Base-by-base conservation (phyloP, 139 green algal species). In the Trebouxia sp. region DNA sequence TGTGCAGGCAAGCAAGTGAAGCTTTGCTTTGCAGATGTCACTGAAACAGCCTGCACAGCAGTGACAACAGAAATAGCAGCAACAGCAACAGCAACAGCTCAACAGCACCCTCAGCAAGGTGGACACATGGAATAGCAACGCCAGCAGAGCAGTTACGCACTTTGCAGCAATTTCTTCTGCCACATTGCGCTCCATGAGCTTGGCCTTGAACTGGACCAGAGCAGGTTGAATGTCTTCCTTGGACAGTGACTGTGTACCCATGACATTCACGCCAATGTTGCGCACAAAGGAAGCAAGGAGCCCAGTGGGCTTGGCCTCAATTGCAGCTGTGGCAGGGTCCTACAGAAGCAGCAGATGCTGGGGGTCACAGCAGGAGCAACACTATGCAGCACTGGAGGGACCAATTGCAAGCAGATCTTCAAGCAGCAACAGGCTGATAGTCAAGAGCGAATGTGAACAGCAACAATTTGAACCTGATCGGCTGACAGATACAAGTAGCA, bases 141-240 rank as follows among this genome's bases (percentile, higher is more conserved):
- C 20, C 62, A 45, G 10, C 15, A 9, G 20, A 28, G 6, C 47
- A 6, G 6, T 14, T 32, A 62, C 87, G 43, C 76, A 88, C 90
- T 97, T 94, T 42, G 90, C 86, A 8, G 96, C 96, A 76, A 99
- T 98, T 79, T 95, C 93, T 86, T 98, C 91, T 22, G 97, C 97
- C 69, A 99, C 97, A 85, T 99, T 99, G 50, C 96, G 92, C 82
- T 97, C 93, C 94, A 99, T 97, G 9, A 99, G 91, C 83, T 94
- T 94, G 62, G 85, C 82, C 87, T 98, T 98, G 83, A 99, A 94
- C 30, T 91, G 88, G 28, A 87, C 87, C 58, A 99, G 88, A 28
- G 93, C 92, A 12, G 92, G 91, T 45, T 86, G 85, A 56, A 99
- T 86, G 85, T 99, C 96, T 39, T 90, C 87, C 1, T 78, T 81